Base-by-base conservation (phyloP, 139 green algal genomes). In the Chlorella sorokiniana region DNA sequence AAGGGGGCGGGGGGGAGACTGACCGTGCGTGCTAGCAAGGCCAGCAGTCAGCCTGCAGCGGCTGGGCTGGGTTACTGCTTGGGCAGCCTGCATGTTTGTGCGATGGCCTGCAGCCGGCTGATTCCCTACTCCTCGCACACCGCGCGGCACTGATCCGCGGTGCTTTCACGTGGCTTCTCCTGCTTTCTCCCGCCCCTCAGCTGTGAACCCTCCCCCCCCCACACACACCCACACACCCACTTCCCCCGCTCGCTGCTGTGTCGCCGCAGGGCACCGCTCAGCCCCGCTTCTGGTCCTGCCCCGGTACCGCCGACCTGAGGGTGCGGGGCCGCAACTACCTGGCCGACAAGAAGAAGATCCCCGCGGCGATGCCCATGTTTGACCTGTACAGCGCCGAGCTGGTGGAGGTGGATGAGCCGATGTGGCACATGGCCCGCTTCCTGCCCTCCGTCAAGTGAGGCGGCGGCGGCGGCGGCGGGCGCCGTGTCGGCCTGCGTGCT, bases 311-410 rank as follows among this genome's bases (percentile, higher is more conserved):
- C 16, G 85, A 79, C 64, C 86, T 91, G 42, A 82, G 80, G 6
- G 74, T 89, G 27, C 73, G 84, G 25, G 84, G 83, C 25, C 54
- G 61, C n/a, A 73, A 71, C 51, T 89, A 89, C 81, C 67, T 91
- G 38, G 11, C 37, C 54, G 88, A 93, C 76, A 85, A 87, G 35
- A 94, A 93, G 79, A 94, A 94, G 84, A 69, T 89, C 35, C 69
- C 71, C 18, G 83, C 87, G 20, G 76, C 75, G 11, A 84, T 92
- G 54, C 90, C 90, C 11, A 81, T 90, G 76, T 94, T 94, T 81
- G 79, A 87, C 35, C 81, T 94, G 42, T 78, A 83, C 37, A 74
- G 76, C 40, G 77, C 87, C 23, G 88, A 93, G 71, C 83, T 94
- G 44, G 67, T 94, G 56, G 86, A 93, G 42, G 44, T 91, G 68